Base-by-base conservation (phyloP, 148 eudicot genomes). In the Cornus florida region DNA sequence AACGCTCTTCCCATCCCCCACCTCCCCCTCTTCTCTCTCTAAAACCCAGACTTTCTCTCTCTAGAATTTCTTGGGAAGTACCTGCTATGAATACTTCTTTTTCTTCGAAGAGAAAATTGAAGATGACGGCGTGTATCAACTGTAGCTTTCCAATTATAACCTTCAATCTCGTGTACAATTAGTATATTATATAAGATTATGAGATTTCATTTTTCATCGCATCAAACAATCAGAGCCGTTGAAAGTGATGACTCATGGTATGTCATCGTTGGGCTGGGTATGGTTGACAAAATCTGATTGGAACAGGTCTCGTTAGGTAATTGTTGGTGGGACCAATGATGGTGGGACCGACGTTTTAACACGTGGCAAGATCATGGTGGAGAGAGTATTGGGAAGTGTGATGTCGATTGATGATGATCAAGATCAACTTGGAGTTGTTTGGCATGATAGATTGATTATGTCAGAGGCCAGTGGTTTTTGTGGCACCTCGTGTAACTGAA, bases 1-100 rank as follows among this genome's bases (percentile, higher is more conserved):
- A 93, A 95, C 28, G 98, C 98, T 57, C 98, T 85, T 10, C 97
- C 97, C 98, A 95, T 95, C 33, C 78, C 78, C 59, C 65, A 11
- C 17, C 75, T 7, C 71, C 12, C 39, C 38, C 7, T 32, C 41
- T 33, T 48, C 75, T 41, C 69, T 68, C 28, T 77, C 20, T 68
- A 57, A 57, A 64, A 69, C 78, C 56, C 69, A 19, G 14, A 38
- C 38, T 32, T 14, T 69, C 41, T 19, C n/a, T 22, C 31, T 48
- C 53, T 32, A 50, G 14, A 53, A 23, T 53, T 74, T 57, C 23
- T n/a, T 12, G 72, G 50, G 16, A n/a, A 62, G 8, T 17, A 62
- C 66, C 19, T 62, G 66, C 66, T 62, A 0, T 32, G n/a, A 38
- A 33, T 17, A 3, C 53, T 59, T 24, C 28, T 28, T 28, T 28